Conservation (phyloP, 805 yeast species). For the Komagataella pseudopastoris region DNA sequence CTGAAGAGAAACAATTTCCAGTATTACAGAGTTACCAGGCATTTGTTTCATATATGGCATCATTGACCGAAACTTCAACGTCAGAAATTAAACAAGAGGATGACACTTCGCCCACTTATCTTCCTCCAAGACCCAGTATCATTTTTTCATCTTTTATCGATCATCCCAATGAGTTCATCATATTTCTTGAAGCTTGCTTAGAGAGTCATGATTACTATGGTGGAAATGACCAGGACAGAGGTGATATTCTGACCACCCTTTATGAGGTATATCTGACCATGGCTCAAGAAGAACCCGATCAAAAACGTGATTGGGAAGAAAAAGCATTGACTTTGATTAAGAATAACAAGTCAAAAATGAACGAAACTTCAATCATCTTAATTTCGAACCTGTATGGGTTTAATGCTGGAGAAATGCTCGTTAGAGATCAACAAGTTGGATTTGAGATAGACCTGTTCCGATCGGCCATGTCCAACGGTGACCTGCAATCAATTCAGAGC, state of each 20-base stretch:
- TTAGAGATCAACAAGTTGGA: conserved; percentile 20
- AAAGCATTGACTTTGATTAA: conserved; percentile 48
- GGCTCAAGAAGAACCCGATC: conserved; percentile 19
- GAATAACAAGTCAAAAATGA: conserved; percentile 34
- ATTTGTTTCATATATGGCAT: conserved; percentile 35
- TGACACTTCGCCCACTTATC: conserved; percentile 49
- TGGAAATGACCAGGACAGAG: conserved; percentile 54
- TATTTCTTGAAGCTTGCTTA: conserved; percentile 83
- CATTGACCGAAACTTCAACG: not conserved
- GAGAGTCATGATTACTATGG: conserved; percentile 67
- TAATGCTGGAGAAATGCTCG: conserved; percentile 30
- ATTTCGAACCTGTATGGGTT: conserved; percentile 45
- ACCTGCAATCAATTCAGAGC: conserved; percentile 41
- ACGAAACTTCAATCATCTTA: conserved; percentile 38
- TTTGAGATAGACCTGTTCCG: conserved; percentile 53
- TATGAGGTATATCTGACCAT: conserved; percentile 69
- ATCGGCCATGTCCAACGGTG: conserved; percentile 42
- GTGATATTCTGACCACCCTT: conserved; percentile 62
- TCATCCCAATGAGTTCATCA: conserved; percentile 79
- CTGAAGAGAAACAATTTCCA: conserved; percentile 3
- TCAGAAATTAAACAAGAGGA: conserved; percentile 4
- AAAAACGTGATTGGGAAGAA: conserved; percentile 38
- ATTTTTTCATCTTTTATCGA: conserved; percentile 80
- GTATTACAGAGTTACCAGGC: conserved; percentile 43
- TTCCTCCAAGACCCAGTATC: conserved; percentile 82